Evolutionary conservation across 106 monocot species (phyloP), one percentile per base, ranked within the genome.

Genomic region (Xerophyta viscosa): DNA sequence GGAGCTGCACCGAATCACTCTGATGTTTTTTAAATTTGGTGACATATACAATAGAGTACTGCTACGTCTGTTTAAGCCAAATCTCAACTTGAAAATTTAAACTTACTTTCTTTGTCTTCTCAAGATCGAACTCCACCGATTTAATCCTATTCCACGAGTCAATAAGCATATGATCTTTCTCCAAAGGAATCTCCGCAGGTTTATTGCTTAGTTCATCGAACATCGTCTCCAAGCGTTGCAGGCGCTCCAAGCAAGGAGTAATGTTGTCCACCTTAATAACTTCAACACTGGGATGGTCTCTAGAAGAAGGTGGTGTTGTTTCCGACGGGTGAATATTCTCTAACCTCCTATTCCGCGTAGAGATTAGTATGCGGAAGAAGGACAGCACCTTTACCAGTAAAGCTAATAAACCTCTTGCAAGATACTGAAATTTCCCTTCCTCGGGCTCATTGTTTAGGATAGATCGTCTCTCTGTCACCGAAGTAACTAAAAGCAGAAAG

Each of bases 131-230:
- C 48, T 92, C 92, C 45, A 92, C 64, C 27, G 59, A 62, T 42
- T 80, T 92, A 51, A 92, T 92, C 62, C 92, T 69, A 31, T 78
- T 66, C 73, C 78, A 86, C 1, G 82, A 92, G 24, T 92, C 73
- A 12, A 77, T 41, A 43, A 92, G 72, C 33, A 79, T 58, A 14
- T 39, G 65, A 1, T 92, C 82, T 60, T 92, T 92, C 57, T 92
- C 92, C 41, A 55, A 47, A 25, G 92, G 92, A 39, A 92, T 79
- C 29, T 86, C 70, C 11, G 73, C 62, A 42, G 82, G 92, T 52
- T 65, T 92, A 42, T 25, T 75, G 65, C 70, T 76, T 3, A 92
- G 58, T 44, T 79, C 71, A 33, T 69, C 62, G 54, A 73, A 71
- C 46, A 72, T 45, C 8, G 6, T 61, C 56, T 92, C 92, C 7